Evolutionary conservation across 192 early-diverging fungal species (phyloP), one percentile per base, ranked within the genome.

Genomic region (Coemansia brasiliensis): DNA sequence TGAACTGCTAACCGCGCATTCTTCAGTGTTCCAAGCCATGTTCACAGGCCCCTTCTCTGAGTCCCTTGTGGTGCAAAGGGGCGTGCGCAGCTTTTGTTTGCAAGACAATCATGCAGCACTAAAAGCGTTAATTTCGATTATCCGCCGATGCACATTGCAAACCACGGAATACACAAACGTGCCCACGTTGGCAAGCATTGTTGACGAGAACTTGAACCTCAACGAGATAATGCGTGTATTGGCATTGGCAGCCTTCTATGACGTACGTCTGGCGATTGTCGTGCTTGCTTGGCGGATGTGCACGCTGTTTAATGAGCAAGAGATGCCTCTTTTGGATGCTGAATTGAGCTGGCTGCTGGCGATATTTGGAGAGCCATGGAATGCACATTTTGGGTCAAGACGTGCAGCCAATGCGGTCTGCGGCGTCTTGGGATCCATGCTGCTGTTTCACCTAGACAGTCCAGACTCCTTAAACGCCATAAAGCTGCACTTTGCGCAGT

Each of bases 1-100:
- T 25, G 27, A 21, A 5, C 53, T 78, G 16, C 35, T 78, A 11
- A 39, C 37, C 7, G 26, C 13, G 0, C 55, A 63, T 32, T 78
- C 74, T 11, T 38, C 56, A 5, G 68, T 78, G 11, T 67, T 78
- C 24, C 26, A 32, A 9, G 61, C 58, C 6, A 70, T 78, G 68
- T 61, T 78, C 12, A 48, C 45, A 0, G 69, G 74, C 22, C 24
- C 13, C 3, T 78, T 78, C 42, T 45, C 52, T 0, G 74, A 78
- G 61, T 56, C 67, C 16, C 46, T 50, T 5, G 50, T 21, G 11
- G 32, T 39, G 0, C 29, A 20, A 37, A 13, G 16, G 15, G 39
- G 62, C 40, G 16, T n/a, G 3, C 25, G 25, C 15, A 55, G 11
- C 5, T 17, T 67, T 8, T 12, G 9, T 0, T 38, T 78, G 22